Conservation (phyloP, 208 protist species). For the Trypanosoma grayi region DNA sequence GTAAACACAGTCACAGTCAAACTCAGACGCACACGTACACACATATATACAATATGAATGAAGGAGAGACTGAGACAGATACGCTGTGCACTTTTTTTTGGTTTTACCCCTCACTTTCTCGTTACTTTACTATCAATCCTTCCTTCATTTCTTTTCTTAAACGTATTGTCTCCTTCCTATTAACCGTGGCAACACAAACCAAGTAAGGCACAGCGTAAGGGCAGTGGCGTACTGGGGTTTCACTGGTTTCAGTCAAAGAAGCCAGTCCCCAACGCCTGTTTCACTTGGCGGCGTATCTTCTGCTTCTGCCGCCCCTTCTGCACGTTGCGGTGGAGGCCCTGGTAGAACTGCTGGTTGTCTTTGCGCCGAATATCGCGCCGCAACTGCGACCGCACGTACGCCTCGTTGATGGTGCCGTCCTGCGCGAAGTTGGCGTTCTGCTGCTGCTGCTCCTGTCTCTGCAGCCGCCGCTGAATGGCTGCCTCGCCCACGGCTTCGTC, state of each 20-base stretch:
- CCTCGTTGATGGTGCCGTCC: conserved; percentile 64
- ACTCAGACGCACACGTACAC: neutral
- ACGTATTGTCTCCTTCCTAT: neutral
- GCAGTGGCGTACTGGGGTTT: too few species aligned
- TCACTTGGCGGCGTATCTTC: conserved; percentile 72
- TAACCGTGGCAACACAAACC: neutral
- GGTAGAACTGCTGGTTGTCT: conserved; percentile 76
- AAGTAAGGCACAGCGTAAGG: too few species aligned
- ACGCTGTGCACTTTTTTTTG: neutral
- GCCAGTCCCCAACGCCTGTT: conserved; percentile 46
- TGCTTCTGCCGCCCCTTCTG: conserved; percentile 85
- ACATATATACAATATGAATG: neutral
- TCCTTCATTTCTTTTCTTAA: conserved; percentile 1
- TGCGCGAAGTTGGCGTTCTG: conserved; percentile 61
- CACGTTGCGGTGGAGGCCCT: conserved; percentile 76
- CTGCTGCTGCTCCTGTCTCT: conserved; percentile 20
- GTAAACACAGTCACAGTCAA: too few species aligned
- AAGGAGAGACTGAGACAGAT: conserved; percentile 1
- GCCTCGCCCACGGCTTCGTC: conserved; percentile 48
- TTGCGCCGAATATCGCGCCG: conserved; percentile 47
- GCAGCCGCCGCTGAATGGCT: conserved; percentile 29
- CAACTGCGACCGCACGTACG: conserved; percentile 66
- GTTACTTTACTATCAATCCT: neutral
- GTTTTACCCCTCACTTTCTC: neutral
- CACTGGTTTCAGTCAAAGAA: conserved; percentile 37